A percentile compares a stretch with the other conserved stretches of the same genome.
Evolutionary conservation across 2,329 filamentous ascomycete genomes (phyloP).

Genomic region (Phaeosphaeriaceae sp.): DNA sequence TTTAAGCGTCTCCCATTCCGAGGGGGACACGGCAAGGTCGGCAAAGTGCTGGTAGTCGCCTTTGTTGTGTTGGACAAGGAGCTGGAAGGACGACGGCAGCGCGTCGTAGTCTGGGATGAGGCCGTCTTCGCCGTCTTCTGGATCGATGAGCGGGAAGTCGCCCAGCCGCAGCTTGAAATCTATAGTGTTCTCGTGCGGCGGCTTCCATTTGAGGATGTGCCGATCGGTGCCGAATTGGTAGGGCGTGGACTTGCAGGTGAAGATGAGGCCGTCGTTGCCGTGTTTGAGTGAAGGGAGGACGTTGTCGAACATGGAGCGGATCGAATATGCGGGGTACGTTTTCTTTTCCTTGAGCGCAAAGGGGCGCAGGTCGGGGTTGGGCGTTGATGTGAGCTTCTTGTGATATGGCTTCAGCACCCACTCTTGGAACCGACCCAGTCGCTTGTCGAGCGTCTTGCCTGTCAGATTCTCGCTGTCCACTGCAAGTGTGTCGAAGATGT

Average conservation of each 20-base stretch:
- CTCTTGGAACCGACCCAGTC: conserved; percentile 84
- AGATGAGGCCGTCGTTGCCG: conserved; percentile 96
- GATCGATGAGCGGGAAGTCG: conserved; percentile 74
- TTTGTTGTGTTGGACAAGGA: conserved; percentile 73
- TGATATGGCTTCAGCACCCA: conserved; percentile 76
- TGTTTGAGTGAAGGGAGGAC: conserved; percentile 85
- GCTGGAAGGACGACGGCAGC: conserved; percentile 70
- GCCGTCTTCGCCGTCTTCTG: conserved; percentile 72
- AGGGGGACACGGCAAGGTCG: conserved; percentile 69
- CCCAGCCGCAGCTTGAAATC: conserved; percentile 82
- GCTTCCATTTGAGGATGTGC: conserved; percentile 98
- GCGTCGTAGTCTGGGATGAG: conserved; percentile 78
- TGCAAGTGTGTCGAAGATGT: conserved; percentile 92
- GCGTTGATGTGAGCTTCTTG: conserved; percentile 59
- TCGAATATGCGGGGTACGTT: conserved; percentile 87
- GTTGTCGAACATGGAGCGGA: conserved; percentile 79
- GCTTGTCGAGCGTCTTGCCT: conserved; percentile 83
- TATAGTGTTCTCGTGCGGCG: conserved; percentile 90
- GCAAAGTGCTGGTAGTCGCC: conserved; percentile 71
- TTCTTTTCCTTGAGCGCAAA: conserved; percentile 88
- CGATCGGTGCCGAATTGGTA: conserved; percentile 92
- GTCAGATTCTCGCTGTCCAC: conserved; percentile 79
- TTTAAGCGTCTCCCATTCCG: conserved; percentile 88
- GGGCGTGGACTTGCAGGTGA: conserved; percentile 87
- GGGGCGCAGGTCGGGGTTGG: conserved; percentile 58